Conservation (phyloP, 164 flowering plant genomes). For the Piper betle region DNA sequence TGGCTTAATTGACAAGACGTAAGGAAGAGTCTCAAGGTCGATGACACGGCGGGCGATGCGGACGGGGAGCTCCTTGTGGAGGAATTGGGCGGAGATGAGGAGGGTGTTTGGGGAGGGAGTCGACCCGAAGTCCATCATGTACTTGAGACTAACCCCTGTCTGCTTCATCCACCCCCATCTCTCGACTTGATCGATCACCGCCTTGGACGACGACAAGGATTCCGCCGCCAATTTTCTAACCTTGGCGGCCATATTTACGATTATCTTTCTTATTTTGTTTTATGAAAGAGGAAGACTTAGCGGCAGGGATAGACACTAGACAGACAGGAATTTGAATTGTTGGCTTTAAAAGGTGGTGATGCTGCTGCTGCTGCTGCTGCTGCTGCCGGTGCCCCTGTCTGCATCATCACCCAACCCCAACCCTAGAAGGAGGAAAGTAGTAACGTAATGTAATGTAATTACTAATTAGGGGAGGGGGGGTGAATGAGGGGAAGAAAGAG, state of each 20-base stretch:
- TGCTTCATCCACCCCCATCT: slow-evolving; percentile 78
- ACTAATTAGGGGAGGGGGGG: no score
- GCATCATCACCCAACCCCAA: no score
- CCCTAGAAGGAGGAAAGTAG: no score
- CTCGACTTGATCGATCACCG: slow-evolving; percentile 56
- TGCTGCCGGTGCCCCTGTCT: no score
- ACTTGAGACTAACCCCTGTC: slow-evolving; percentile 72
- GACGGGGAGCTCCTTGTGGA: slow-evolving; percentile 84
- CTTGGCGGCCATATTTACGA: slow-evolving; percentile 46
- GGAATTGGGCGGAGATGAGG: slow-evolving; percentile 79
- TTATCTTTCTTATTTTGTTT: no score
- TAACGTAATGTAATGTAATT: no score
- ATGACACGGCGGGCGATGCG: slow-evolving; percentile 72
- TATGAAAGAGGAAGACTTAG: no score
- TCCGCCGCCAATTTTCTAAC: slow-evolving; percentile 35
- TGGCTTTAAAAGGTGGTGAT: no score
- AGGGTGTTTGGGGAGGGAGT: slow-evolving; percentile 43
- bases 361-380: no score
- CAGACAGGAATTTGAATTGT: no score
- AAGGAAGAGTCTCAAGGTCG: slow-evolving; percentile 68
- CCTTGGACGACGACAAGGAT: slow-evolving; percentile 41
- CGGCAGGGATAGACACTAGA: no score
- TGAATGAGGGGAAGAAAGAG: no score
- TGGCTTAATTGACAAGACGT: slow-evolving; percentile 62
- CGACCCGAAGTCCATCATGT: slow-evolving; percentile 93